A percentile compares a stretch with the other conserved stretches of the same genome.
These are phyloP conservation scores for Candida pseudofarinosa DNA, from an alignment of 805 yeast genomes.

Conservation along the genomic window DNA sequence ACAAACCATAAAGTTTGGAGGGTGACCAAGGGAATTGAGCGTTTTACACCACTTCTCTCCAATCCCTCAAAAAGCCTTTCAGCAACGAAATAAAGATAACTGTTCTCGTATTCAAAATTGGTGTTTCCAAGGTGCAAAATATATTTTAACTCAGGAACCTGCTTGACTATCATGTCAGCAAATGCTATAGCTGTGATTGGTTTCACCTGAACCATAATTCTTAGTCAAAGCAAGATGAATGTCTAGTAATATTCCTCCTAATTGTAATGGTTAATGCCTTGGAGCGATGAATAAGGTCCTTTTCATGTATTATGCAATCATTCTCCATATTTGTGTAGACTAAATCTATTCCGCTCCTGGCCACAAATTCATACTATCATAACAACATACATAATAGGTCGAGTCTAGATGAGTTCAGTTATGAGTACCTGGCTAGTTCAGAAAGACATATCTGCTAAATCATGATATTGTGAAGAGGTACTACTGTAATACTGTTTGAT, in stretches of 20 bases:
- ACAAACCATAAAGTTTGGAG: constrained; percentile 9
- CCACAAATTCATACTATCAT: not conserved
- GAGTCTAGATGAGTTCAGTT: too few relatives aligned
- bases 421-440: too few relatives aligned
- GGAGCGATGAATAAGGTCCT: not conserved
- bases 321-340: not conserved
- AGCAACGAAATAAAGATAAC: not conserved
- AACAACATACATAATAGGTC: too few relatives aligned
- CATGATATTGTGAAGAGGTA: too few relatives aligned
- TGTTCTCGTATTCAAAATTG: not conserved
- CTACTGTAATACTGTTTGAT: too few relatives aligned
- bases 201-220: constrained; percentile 1
- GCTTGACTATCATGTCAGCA: not conserved
- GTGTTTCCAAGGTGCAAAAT: not conserved
- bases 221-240: not conserved
- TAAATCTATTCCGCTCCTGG: not conserved
- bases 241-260: not conserved
- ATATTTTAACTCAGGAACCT: constrained; percentile 5
- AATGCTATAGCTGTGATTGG: constrained; percentile 2
- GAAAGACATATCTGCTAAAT: too few relatives aligned
- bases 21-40: not conserved
- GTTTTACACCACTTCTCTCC: not conserved
- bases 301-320: not conserved
- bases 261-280: not conserved
- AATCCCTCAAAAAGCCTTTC: not conserved